Evolutionary conservation across 164 flowering plant genomes (phyloP), one percentile per base, ranked within the genome.

Genomic region (Macadamia integrifolia): DNA sequence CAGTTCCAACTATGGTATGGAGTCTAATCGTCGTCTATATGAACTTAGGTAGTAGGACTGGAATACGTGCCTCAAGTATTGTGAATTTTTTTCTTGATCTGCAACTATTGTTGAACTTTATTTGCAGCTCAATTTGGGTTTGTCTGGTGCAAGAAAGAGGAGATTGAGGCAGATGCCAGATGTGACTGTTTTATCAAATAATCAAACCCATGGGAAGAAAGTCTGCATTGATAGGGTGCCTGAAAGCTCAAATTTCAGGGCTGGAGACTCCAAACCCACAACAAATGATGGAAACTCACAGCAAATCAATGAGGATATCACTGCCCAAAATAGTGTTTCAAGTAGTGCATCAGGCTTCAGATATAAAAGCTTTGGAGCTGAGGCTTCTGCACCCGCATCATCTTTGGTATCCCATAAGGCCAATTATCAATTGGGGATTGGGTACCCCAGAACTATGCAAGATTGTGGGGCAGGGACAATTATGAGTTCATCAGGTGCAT

Each of bases 51-150:
- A 56, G 57, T 15, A 8, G 58, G 63, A 14, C 40, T 61, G 3
- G 46, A 35, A 23, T 23, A 23, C 23, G 23, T 23, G 23, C 23
- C 23, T 23, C 23, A 23, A 23, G 23, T 23, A 23, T 23, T 23
- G 23, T 23, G 23, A 23, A 23, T 23, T 23, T 23, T 46, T 46
- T 46, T 46, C 7, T 46, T 35, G 5, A 46, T 3, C 50, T 3
- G 50, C 9, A 3, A 3, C 50, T 46, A 8, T 35, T 46, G 13
- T 46, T 8, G 18, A 58, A 13, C 58, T 68, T 72, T 68, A 11
- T 77, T 69, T 80, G 79, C 89, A 94, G 98, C 87, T 95, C 64
- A 79, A 87, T 76, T 72, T 95, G 79, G 88, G 70, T 66, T 66
- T 82, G 9, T 71, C 72, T 68, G 76, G 80, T 66, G 56, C 77